Conservation (phyloP, 331 rosid genomes). For the Spiraea crenata region DNA sequence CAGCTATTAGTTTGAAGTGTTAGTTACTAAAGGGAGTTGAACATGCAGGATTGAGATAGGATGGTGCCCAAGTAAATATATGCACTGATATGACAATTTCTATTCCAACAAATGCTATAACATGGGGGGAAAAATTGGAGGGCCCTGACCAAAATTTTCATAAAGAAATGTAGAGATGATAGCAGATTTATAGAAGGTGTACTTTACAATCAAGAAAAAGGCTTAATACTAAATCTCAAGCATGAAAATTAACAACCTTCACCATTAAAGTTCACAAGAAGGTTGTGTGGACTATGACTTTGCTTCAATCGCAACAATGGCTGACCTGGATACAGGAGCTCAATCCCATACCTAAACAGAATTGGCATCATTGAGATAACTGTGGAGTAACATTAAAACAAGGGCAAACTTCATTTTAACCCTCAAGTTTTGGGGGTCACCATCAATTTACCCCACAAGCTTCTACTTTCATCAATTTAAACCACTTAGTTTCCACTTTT, state of each 20-base stretch:
- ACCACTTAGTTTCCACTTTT: too few species aligned
- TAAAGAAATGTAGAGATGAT: too few species aligned
- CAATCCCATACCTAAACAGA: slow-evolving; percentile 67
- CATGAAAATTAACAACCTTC: slow-evolving; percentile 57
- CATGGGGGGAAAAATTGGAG: not conserved
- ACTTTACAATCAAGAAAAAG: not conserved
- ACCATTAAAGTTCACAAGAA: slow-evolving; percentile 66
- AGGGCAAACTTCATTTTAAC: too few species aligned
- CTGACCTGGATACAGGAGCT: slow-evolving; percentile 63
- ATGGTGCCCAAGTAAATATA: not conserved
- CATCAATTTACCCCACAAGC: too few species aligned
- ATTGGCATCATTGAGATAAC: slow-evolving; percentile 22
- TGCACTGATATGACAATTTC: not conserved
- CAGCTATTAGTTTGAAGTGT: not conserved
- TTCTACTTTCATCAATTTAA: too few species aligned
- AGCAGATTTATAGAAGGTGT: too few species aligned
- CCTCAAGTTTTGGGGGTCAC: too few species aligned
- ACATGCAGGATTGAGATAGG: not conserved
- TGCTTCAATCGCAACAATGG: slow-evolving; percentile 82
- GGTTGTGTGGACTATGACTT: slow-evolving; percentile 91
- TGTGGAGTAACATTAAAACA: slow-evolving; percentile 16
- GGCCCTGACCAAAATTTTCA: not conserved
- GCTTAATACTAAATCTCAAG: slow-evolving; percentile 16
- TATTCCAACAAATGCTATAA: not conserved
- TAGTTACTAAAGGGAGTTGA: not conserved